A percentile compares a stretch with the other conserved stretches of the same genome.
These are phyloP conservation scores for Graphilbum ipis-grandicollis DNA, from an alignment of 2,329 filamentous ascomycete species.

Conservation along the genomic window DNA sequence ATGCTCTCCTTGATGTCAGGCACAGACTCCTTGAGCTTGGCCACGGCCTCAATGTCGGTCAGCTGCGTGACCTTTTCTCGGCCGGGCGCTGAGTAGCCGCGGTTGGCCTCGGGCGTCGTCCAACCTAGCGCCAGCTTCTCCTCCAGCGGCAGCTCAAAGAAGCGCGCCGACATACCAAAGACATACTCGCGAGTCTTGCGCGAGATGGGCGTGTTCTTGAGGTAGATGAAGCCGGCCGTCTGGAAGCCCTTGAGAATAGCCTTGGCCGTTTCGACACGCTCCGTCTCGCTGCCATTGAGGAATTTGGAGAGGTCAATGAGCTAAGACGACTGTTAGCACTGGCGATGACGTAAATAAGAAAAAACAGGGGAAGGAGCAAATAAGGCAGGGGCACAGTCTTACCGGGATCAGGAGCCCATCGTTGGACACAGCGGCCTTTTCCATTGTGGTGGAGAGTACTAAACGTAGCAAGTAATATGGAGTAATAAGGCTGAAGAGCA, in stretches of 20 bases:
- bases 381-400: slow-evolving; percentile 1
- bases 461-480: not conserved
- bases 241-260: slow-evolving; percentile 69
- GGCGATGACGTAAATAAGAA: not conserved
- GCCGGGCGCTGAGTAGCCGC: slow-evolving; percentile 53
- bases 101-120: slow-evolving; percentile 56
- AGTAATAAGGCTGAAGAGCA: not conserved
- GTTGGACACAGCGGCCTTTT: slow-evolving; percentile 14
- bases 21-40: slow-evolving; percentile 34
- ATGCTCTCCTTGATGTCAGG: slow-evolving; percentile 51
- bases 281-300: slow-evolving; percentile 39
- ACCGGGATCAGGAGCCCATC: slow-evolving; percentile 13
- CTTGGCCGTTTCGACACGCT: slow-evolving; percentile 48
- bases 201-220: slow-evolving; percentile 61
- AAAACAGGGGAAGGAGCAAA: not conserved
- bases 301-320: slow-evolving; percentile 67
- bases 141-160: slow-evolving; percentile 46
- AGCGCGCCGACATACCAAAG: slow-evolving; percentile 50
- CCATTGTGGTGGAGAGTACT: slow-evolving; percentile 11
- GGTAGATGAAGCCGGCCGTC: slow-evolving; percentile 75
- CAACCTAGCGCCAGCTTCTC: slow-evolving; percentile 52
- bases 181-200: slow-evolving; percentile 37
- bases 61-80: slow-evolving; percentile 53
- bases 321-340: slow-evolving; percentile 20
- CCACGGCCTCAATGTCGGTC: slow-evolving; percentile 35